A percentile compares a stretch with the other conserved stretches of the same genome.
Evolutionary conservation across 306 rosid species (phyloP).

Genomic region (Vigna reflexopilosa): DNA sequence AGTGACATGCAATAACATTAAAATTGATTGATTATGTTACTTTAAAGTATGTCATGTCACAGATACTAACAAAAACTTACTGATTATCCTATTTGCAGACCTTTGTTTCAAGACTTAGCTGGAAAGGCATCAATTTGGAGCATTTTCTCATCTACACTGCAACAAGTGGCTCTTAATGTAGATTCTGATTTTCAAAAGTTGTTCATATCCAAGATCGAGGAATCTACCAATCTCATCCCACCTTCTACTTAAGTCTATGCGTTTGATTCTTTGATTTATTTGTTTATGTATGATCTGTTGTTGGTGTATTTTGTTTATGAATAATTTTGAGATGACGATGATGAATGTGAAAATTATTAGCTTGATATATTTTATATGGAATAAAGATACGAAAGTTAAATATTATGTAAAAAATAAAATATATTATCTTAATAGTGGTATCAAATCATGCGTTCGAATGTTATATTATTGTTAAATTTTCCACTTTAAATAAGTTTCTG

Average conservation of each 20-base stretch:
- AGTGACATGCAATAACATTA: not conserved
- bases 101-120: slow-evolving; percentile 56
- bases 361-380: no score
- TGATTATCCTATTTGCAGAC: slow-evolving; percentile 47
- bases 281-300: not conserved
- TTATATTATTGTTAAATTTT: no score
- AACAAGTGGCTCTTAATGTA: slow-evolving; percentile 54
- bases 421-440: no score
- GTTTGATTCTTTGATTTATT: not conserved
- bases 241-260: not conserved
- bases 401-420: no score
- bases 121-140: slow-evolving; percentile 53
- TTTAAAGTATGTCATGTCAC: not conserved
- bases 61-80: not conserved
- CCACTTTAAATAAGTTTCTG: no score
- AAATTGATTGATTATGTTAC: not conserved
- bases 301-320: no score
- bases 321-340: no score
- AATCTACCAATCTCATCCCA: slow-evolving; percentile 33
- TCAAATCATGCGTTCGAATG: no score
- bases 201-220: slow-evolving; percentile 47
- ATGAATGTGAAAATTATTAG: no score
- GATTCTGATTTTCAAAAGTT: slow-evolving; percentile 53
- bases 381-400: no score
- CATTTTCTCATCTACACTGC: slow-evolving; percentile 53